phyloP scores from a whole-genome alignment of 768 basidiomycete species.

The Lactarius pseudohatsudake region DNA sequence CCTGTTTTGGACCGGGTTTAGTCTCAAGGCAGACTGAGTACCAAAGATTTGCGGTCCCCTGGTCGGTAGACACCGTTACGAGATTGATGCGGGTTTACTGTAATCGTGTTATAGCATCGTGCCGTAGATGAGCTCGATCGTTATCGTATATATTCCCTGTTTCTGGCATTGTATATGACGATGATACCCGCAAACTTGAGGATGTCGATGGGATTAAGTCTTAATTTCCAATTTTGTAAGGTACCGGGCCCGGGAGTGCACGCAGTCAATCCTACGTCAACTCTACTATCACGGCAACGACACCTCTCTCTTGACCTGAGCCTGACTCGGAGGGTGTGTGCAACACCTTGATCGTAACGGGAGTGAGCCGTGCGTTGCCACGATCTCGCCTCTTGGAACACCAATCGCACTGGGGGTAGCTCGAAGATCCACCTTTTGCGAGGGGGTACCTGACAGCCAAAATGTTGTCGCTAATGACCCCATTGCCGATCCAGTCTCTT shows the following conservation, averaged over 20 bases:
- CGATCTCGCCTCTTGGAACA: too few relatives aligned
- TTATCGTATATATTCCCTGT: neutral
- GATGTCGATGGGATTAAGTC: neutral
- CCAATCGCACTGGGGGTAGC: too few relatives aligned
- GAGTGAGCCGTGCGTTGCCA: neutral
- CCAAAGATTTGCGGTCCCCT: neutral
- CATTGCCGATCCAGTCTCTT: too few relatives aligned
- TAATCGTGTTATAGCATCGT: neutral
- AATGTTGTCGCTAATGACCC: too few relatives aligned
- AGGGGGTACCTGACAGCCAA: too few relatives aligned
- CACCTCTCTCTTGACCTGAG: neutral
- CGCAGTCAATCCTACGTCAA: neutral
- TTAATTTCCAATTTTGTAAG: too few relatives aligned
- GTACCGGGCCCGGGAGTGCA: neutral
- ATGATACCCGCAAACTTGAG: neutral
- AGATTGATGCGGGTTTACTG: neutral
- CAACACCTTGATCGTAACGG: neutral
- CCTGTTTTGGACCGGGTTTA: constrained; percentile 8
- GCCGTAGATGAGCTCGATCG: neutral
- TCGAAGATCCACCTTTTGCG: too few relatives aligned
- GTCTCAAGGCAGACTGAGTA: too few relatives aligned
- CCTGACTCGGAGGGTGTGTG: too few relatives aligned
- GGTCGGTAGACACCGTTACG: neutral
- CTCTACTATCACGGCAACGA: neutral
- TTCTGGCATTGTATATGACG: neutral